Evolutionary conservation across 208 protist genomes (phyloP).

Genomic region (Wallacemonas sp.): DNA sequence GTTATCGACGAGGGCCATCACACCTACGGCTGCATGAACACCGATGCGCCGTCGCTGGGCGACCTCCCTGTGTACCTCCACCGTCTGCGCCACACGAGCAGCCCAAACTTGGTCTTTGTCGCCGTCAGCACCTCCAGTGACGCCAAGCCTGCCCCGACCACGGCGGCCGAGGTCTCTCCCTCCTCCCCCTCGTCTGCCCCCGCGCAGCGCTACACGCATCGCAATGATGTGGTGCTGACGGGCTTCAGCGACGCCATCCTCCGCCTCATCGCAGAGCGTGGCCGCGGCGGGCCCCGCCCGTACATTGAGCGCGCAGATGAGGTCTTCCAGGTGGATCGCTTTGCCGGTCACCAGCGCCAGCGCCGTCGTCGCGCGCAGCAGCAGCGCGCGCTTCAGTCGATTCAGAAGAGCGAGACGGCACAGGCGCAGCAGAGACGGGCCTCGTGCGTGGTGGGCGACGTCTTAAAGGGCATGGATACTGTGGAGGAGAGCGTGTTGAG

Average conservation of each 20-base stretch:
- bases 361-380: slow-evolving; percentile 23
- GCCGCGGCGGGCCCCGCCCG: slow-evolving; percentile 54
- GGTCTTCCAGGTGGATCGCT: slow-evolving; percentile 65
- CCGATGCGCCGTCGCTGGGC: slow-evolving; percentile 61
- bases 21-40: slow-evolving; percentile 73
- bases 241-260: slow-evolving; percentile 93
- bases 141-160: neutral
- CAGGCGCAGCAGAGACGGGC: slow-evolving; percentile 3
- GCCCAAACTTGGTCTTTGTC: slow-evolving; percentile 90
- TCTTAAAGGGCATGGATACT: neutral
- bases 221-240: slow-evolving; percentile 90
- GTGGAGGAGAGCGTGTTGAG: neutral
- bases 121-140: slow-evolving; percentile 59
- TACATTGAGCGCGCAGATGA: slow-evolving; percentile 85
- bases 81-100: slow-evolving; percentile 86
- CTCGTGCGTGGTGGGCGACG: neutral
- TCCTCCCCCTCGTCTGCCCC: neutral
- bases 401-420: slow-evolving; percentile 24
- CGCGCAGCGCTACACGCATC: slow-evolving; percentile 50
- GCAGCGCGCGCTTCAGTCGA: slow-evolving; percentile 27
- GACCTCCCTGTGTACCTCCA: slow-evolving; percentile 79
- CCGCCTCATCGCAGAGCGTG: slow-evolving; percentile 90
- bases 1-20: slow-evolving; percentile 75
- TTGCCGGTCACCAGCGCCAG: slow-evolving; percentile 21
- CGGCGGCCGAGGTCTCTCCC: neutral